Conservation (phyloP, 495 filamentous ascomycete genomes). For the Penicillium bovifimosum region DNA sequence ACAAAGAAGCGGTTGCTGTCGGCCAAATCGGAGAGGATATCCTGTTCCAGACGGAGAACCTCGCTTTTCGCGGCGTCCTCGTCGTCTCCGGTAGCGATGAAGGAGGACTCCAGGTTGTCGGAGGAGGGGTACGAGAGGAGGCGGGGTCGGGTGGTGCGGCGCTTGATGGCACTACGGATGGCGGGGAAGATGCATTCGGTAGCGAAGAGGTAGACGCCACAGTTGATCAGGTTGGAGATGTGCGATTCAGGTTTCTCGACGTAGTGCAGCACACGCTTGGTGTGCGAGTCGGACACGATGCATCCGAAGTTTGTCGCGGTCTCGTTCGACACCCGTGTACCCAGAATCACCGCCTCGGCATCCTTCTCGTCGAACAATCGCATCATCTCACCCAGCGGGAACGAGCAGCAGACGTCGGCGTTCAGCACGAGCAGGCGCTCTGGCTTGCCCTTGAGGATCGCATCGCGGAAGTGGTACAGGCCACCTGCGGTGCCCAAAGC, state of each 20-base stretch:
- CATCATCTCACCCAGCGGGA: constrained; percentile 93
- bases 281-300: constrained; percentile 93
- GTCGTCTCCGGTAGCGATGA: constrained; percentile 60
- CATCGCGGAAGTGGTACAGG: constrained; percentile 98
- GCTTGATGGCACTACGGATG: constrained; percentile 93
- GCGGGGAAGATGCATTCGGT: constrained; percentile 95
- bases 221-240: constrained; percentile 99
- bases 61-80: constrained; percentile 76
- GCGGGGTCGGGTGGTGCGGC: constrained; percentile 84
- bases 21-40: constrained; percentile 92
- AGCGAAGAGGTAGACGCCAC: constrained; percentile 95
- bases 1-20: constrained; percentile 99
- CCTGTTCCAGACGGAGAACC: constrained; percentile 92
- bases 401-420: constrained; percentile 98
- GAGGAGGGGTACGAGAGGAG: constrained; percentile 91
- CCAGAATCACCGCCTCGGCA: constrained; percentile 95
- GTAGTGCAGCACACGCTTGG: constrained; percentile 95
- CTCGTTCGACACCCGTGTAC: constrained; percentile 87
- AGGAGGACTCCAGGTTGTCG: constrained; percentile 83
- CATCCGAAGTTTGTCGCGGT: constrained; percentile 95
- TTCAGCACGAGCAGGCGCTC: constrained; percentile 97
- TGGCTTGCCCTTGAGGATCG: constrained; percentile 91
- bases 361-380: constrained; percentile 90
- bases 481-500: constrained; percentile 93
- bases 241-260: constrained; percentile 99